Evolutionary conservation across 2,329 filamentous ascomycete species (phyloP).

Genomic region (Penicillium sp.): DNA sequence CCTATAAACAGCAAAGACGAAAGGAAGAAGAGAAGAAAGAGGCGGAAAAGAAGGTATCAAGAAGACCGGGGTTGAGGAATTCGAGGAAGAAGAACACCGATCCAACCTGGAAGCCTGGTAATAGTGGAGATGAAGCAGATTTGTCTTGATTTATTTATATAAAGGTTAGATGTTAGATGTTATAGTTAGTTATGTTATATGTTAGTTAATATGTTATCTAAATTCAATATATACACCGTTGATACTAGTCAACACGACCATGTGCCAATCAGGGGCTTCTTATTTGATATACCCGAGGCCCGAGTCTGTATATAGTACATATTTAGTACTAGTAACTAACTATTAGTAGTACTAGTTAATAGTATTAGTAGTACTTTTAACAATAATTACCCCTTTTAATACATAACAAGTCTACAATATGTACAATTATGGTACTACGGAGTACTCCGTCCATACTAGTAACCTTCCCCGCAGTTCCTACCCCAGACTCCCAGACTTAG

Average conservation of each 20-base stretch:
- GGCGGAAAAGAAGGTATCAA: background rate
- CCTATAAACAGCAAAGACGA: background rate
- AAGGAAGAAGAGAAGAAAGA: background rate
- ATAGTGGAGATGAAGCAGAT: background rate
- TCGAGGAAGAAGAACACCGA: background rate
- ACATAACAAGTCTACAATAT: background rate
- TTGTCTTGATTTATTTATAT: background rate
- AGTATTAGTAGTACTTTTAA: no score
- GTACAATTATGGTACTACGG: no score
- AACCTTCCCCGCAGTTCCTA: slow-evolving; percentile 13
- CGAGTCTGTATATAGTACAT: background rate
- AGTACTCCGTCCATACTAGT: background rate
- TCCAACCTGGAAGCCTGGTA: slow-evolving; percentile 3
- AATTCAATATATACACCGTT: background rate
- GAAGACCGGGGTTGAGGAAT: background rate
- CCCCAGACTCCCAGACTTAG: slow-evolving; percentile 19
- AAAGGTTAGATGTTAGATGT: no score
- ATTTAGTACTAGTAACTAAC: background rate
- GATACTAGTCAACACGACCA: slow-evolving; percentile 4
- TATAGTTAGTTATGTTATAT: no score
- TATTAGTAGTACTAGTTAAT: no score
- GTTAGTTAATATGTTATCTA: background rate
- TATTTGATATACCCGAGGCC: slow-evolving; percentile 13
- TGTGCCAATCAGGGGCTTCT: slow-evolving; percentile 10
- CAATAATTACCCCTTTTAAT: background rate